Percentiles rank a stretch among this genome's conserved stretches.
These are phyloP conservation scores for Chamaenerion angustifolium DNA, from an alignment of 345 rosid genomes.

Conservation along the genomic window DNA sequence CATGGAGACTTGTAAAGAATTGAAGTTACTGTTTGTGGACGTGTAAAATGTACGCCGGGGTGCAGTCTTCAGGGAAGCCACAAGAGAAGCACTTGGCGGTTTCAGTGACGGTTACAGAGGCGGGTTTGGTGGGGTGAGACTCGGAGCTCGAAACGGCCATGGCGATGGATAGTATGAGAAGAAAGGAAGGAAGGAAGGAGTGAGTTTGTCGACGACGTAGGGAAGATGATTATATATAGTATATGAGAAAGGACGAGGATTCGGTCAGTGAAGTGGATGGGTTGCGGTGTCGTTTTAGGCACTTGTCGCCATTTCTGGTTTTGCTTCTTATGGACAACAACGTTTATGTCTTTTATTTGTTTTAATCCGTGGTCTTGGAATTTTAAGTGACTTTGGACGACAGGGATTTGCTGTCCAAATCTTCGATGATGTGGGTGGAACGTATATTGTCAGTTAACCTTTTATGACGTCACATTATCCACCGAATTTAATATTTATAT, in stretches of 20 bases:
- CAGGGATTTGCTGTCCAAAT: no score
- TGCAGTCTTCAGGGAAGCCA: slow-evolving; percentile 57
- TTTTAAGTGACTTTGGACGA: not conserved
- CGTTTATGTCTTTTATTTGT: not conserved
- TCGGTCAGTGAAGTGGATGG: not conserved
- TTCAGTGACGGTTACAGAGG: slow-evolving; percentile 19
- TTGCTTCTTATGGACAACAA: slow-evolving; percentile 1
- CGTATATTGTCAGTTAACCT: no score
- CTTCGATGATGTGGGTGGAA: no score
- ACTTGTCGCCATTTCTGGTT: not conserved
- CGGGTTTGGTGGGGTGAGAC: not conserved
- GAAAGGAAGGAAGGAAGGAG: not conserved
- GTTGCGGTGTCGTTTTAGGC: not conserved
- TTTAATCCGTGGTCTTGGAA: not conserved
- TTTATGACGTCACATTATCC: no score
- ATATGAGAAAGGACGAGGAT: not conserved
- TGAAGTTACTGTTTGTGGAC: slow-evolving; percentile 24
- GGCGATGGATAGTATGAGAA: not conserved
- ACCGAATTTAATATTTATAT: no score
- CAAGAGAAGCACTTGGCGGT: slow-evolving; percentile 42
- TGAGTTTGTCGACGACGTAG: no score
- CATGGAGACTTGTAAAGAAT: no score
- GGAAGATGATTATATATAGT: not conserved
- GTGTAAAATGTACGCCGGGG: slow-evolving; percentile 29
- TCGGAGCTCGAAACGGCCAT: slow-evolving; percentile 4